phyloP scores from a whole-genome alignment of 495 filamentous ascomycete species.

The Talaromyces nanjingensis region DNA sequence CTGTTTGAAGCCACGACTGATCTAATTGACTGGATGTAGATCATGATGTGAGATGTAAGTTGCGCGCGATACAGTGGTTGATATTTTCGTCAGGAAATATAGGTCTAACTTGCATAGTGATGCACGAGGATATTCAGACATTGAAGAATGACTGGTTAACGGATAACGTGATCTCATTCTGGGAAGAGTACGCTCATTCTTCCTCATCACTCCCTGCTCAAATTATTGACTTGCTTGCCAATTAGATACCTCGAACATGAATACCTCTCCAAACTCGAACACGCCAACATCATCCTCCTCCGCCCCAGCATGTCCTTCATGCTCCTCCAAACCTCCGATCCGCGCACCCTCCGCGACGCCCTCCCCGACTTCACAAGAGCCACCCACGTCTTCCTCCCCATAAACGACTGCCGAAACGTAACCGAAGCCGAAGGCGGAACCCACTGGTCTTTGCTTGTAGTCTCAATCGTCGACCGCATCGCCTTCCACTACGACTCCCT shows the following conservation, averaged over 20 bases:
- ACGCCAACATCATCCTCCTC: slow-evolving; percentile 82
- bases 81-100: too few relatives aligned
- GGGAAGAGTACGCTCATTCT: slow-evolving; percentile 73
- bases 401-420: slow-evolving; percentile 81
- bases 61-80: slow-evolving; percentile 12
- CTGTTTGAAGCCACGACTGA: slow-evolving; percentile 13
- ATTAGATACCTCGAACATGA: slow-evolving; percentile 83
- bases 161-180: slow-evolving; percentile 99
- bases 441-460: slow-evolving; percentile 92
- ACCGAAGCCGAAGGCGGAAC: slow-evolving; percentile 76
- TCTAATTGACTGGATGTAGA: slow-evolving; percentile 31
- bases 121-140: slow-evolving; percentile 75
- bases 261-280: slow-evolving; percentile 63
- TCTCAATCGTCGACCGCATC: slow-evolving; percentile 79
- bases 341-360: slow-evolving; percentile 54
- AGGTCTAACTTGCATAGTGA: too few relatives aligned
- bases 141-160: slow-evolving; percentile 94
- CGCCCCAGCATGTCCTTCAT: slow-evolving; percentile 93
- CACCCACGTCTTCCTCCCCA: slow-evolving; percentile 93
- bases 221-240: not conserved
- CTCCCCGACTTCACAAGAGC: slow-evolving; percentile 62
- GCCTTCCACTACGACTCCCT: slow-evolving; percentile 97
- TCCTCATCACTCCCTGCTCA: not conserved
- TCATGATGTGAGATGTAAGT: slow-evolving; percentile 64
- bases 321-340: slow-evolving; percentile 75